Conservation (phyloP, 2,329 filamentous ascomycete genomes). For the Fusarium transvaalense region DNA sequence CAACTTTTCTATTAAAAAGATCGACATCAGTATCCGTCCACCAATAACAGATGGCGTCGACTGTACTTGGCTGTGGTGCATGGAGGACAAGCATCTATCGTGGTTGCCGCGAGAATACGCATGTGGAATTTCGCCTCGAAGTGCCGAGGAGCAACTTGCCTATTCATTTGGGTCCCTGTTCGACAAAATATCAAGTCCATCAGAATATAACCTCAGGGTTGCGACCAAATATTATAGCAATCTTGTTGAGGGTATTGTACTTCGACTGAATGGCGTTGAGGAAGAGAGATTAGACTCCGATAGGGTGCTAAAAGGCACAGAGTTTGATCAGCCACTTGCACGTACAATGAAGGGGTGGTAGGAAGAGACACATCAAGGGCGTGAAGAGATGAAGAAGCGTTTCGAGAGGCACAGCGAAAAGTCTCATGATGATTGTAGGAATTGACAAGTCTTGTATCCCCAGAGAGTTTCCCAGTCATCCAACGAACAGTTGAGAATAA, state of each 20-base stretch:
- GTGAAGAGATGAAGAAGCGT: neutral
- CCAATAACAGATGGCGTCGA: conserved; percentile 10
- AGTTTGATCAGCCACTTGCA: rapidly evolving
- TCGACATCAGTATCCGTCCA: conserved; percentile 9
- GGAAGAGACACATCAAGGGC: neutral
- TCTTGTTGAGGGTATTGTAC: neutral
- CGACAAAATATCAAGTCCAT: no score
- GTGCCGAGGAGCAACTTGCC: neutral
- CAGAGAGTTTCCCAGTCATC: no score
- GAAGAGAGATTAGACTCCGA: neutral
- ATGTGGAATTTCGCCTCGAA: no score
- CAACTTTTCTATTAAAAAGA: conserved; percentile 2
- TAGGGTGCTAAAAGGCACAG: rapidly evolving
- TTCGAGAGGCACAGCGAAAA: no score
- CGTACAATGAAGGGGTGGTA: neutral
- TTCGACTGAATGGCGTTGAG: conserved; percentile 8
- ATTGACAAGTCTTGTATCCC: no score
- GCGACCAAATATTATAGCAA: neutral
- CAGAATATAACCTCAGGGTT: no score
- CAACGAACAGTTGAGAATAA: no score
- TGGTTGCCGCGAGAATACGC: no score
- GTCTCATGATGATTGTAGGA: no score
- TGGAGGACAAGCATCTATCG: no score
- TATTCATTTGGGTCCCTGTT: neutral
- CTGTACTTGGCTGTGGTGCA: neutral